These are phyloP conservation scores for Didymella pinodella DNA, from an alignment of 2,329 filamentous ascomycete species.

Conservation along the genomic window DNA sequence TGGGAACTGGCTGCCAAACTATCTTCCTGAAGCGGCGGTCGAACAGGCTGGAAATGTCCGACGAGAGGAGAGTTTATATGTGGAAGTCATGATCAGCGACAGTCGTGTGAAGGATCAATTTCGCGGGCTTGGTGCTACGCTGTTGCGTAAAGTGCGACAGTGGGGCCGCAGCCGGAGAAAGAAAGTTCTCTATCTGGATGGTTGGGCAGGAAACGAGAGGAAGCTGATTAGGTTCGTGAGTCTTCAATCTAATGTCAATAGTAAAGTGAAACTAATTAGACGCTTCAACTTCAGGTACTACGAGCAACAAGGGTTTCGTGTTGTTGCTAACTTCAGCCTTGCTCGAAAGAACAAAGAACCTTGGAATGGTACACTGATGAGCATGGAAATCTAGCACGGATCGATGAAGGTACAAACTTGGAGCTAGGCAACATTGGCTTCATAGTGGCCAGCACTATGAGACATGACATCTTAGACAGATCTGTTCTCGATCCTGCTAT, in stretches of 20 bases:
- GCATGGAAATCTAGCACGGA: too few relatives aligned
- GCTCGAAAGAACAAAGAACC: neutral
- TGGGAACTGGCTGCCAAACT: neutral
- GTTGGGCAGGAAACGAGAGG: neutral
- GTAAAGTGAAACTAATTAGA: too few relatives aligned
- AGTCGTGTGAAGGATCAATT: neutral
- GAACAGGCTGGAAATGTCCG: neutral
- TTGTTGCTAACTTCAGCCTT: neutral
- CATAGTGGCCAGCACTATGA: too few relatives aligned
- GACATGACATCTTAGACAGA: too few relatives aligned
- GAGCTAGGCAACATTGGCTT: too few relatives aligned
- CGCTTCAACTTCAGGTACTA: neutral
- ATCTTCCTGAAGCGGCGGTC: neutral
- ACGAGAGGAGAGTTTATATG: neutral
- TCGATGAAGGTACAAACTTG: too few relatives aligned
- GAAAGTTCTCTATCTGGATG: neutral
- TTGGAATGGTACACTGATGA: neutral
- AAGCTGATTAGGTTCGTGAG: neutral
- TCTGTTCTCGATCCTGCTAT: too few relatives aligned
- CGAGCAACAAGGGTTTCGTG: neutral
- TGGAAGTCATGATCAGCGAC: neutral
- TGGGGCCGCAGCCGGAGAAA: neutral
- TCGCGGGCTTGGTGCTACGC: neutral
- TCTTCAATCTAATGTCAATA: neutral
- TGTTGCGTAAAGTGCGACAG: neutral